Base-by-base conservation (phyloP, 352 stramenopile species). In the Globisporangium alternatum region DNA sequence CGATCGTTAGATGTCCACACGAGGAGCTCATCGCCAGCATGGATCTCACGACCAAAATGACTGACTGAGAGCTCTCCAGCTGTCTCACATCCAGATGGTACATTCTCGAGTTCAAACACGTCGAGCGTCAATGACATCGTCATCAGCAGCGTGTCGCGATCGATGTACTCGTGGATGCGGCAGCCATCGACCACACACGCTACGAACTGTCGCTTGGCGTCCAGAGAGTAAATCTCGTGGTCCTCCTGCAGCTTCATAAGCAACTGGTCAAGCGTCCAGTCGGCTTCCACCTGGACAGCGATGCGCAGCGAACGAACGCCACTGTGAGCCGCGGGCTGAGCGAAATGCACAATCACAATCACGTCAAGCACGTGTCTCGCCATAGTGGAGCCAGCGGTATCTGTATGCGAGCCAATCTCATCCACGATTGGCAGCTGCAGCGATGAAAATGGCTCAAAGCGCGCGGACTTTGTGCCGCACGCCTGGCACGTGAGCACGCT, bases 391-490 rank as follows among this genome's bases (percentile, higher is more conserved):
- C 19, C 33, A 45, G 37, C 1, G 51, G 51, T 12, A 65, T 31
- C 59, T 64, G 25, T 45, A 5, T 45, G 44, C 37, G 10, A 43
- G 9, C 21, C 44, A 48, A 21, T 37, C 25, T 44, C 37, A 7
- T 28, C 13, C 3, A 60, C 62, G 5, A 93, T 65, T 12, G 82
- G 83, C 19, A 93, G 63, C 48, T 90, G 76, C 7, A 95, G 63
- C 12, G 81, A 89, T n/a, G 81, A 93, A 62, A 97, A 98, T 2
- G 88, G 81, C 33, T 97, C 92, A 61, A 96, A 98, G 4, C 88
- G 79, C 13, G 83, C 74, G 5, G 78, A 93, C 10, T 71, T 81
- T 51, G 97, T 91, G 6, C 81, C 85, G 75, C 97, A 99, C 0
- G 60, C 70, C 30, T 77, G 72, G 65, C 97, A 99, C 17, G 76